Percentiles rank a stretch among this genome's conserved stretches.
Conservation (phyloP, 257 asterid genomes). For the Cordia subcordata region DNA sequence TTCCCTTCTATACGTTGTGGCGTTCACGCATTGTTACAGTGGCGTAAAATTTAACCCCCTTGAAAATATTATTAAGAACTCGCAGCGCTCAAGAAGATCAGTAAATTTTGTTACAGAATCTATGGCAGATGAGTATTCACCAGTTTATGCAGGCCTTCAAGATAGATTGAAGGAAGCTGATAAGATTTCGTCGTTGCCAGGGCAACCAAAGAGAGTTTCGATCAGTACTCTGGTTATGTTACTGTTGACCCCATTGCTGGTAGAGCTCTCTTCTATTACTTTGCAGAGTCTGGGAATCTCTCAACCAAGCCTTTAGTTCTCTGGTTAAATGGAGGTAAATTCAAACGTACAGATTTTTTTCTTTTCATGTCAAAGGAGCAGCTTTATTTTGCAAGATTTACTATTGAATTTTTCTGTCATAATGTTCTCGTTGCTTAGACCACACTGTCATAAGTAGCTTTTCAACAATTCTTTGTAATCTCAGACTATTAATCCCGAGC, state of each 20-base stretch:
- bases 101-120: not conserved
- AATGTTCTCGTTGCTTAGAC: no score
- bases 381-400: no score
- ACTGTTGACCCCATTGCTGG: conserved; percentile 27
- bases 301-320: conserved; percentile 31
- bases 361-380: no score
- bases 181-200: conserved; percentile 26
- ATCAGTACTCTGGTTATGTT: conserved; percentile 37
- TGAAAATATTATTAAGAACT: conserved; percentile 4
- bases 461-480: no score
- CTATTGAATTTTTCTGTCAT: no score
- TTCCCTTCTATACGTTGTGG: conserved; percentile 22
- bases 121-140: not conserved
- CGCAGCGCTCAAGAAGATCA: conserved; percentile 9
- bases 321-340: conserved; percentile 39
- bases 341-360: no score
- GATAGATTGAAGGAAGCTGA: conserved; percentile 26
- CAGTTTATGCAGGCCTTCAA: conserved; percentile 22
- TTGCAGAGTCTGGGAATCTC: conserved; percentile 26
- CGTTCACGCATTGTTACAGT: conserved; percentile 24
- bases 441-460: no score
- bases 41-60: conserved; percentile 28
- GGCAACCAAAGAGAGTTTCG: conserved; percentile 33
- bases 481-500: no score
- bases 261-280: conserved; percentile 33